Evolutionary conservation across 345 rosid genomes (phyloP).

Genomic region (Pistacia atlantica): DNA sequence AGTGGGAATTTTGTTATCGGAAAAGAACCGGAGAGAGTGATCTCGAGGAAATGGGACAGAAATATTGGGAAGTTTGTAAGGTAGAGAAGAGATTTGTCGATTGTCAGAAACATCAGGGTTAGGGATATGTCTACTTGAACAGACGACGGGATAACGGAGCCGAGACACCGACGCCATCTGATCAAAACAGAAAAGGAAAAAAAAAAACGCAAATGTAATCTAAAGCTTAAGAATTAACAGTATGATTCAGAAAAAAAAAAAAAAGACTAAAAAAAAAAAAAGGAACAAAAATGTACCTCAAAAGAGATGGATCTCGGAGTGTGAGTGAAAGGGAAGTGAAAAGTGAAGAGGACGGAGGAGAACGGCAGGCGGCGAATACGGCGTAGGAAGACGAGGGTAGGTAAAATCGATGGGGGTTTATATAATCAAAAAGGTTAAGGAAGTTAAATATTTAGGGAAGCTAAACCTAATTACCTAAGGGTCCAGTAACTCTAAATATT

Average conservation of each 20-base stretch:
- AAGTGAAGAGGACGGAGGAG: too few species aligned
- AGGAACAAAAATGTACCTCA: neutral
- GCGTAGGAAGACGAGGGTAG: too few species aligned
- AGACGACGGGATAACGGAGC: conserved; percentile 27
- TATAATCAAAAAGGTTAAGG: too few species aligned
- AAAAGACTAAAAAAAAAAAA: neutral
- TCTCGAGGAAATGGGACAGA: conserved; percentile 24
- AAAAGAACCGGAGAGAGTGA: conserved; percentile 29
- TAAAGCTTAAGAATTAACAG: too few species aligned
- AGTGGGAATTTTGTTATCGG: conserved; percentile 24
- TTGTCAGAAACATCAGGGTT: conserved; percentile 11
- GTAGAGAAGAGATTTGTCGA: conserved; percentile 20
- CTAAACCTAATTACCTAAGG: too few species aligned
- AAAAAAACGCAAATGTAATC: too few species aligned
- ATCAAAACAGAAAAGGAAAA: neutral
- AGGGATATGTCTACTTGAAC: conserved; percentile 14
- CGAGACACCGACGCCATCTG: conserved; percentile 46
- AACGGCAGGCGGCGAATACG: too few species aligned
- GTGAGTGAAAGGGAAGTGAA: too few species aligned
- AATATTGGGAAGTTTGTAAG: neutral
- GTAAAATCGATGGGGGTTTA: too few species aligned
- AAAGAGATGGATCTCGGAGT: too few species aligned
- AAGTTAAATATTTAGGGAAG: too few species aligned
- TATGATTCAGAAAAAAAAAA: neutral
- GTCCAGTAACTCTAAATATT: too few species aligned